Base-by-base conservation (phyloP, 331 rosid genomes). In the Erythrophleum ivorense region DNA sequence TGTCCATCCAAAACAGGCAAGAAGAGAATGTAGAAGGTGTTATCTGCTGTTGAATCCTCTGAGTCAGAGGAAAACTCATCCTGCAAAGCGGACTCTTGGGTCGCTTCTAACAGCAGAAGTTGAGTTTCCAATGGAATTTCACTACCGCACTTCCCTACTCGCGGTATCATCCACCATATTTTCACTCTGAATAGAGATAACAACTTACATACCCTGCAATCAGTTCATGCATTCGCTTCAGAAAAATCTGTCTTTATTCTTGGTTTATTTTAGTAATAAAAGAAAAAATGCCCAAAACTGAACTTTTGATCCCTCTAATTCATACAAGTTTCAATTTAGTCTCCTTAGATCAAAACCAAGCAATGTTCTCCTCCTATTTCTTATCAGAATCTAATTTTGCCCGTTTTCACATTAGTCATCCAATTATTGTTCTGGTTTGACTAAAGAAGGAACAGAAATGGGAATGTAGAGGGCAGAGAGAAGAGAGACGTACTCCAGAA, bases 131-230 rank as follows among this genome's bases (percentile, higher is more conserved):
- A 41, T 5, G 94, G 93, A 84, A 93, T 77, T 71, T 91, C 97
- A 31, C 92, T 74, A 0, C 85, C 94, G 0, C 85, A 82, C 54
- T 72, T 77, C 43, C 97, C 93, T 2, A 89, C 34, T 43, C 89
- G 74, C 5, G 93, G 98, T 38, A 86, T 93, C 98, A 93, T 90
- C 97, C 98, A 90, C 93, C 97, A 90, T 9, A 89, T 71, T 78
- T 91, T 91, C 21, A 71, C 21, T 90, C 92, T 93, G 49, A 90
- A 93, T 24, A 90, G 87, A 69, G 86, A 86, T 48, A 91, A 49
- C 60, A 88, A 80, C 85, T 75, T 91, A 71, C 84, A 81, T 78
- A 88, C 92, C 83, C 94, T 88, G 87, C 78, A 87, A 15, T 79
- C 5, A 18, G 68, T 62, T 33, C 68, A 13, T 33, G 43, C 68